phyloP scores from a whole-genome alignment of 768 basidiomycete species.

The Galerina sulciceps region DNA sequence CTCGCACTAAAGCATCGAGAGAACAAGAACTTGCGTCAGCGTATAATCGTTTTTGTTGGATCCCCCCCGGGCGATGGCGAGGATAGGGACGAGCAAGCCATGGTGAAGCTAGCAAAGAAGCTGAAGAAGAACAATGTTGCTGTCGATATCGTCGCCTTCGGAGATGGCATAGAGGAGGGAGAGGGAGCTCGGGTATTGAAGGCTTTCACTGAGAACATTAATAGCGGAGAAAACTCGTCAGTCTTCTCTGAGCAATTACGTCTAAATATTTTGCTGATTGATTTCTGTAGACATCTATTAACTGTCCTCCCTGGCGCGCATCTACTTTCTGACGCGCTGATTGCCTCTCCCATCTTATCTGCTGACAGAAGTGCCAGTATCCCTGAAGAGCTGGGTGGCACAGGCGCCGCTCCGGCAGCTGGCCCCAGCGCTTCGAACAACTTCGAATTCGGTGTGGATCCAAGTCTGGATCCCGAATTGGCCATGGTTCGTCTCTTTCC shows the following conservation, averaged over 20 bases:
- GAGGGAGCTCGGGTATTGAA: constrained; percentile 66
- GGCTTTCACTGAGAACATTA: constrained; percentile 83
- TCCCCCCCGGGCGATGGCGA: constrained; percentile 75
- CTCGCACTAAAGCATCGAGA: constrained; percentile 96
- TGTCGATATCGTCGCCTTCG: constrained; percentile 88
- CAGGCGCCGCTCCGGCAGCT: constrained; percentile 47
- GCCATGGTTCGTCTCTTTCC: constrained; percentile 73
- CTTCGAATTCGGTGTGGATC: constrained; percentile 93
- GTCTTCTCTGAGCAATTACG: constrained; percentile 29
- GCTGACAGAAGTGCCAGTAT: constrained; percentile 74
- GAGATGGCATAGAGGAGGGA: constrained; percentile 81
- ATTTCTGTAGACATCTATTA: constrained; percentile 71
- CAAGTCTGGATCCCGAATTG: constrained; percentile 93
- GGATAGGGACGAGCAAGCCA: constrained; percentile 74
- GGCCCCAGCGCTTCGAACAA: constrained; percentile 47
- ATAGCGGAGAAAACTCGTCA: constrained; percentile 86
- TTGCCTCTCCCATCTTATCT: constrained; percentile 81
- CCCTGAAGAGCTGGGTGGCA: constrained; percentile 61
- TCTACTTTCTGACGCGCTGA: constrained; percentile 82
- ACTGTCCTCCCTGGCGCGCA: constrained; percentile 76
- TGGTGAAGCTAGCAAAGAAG: constrained; percentile 93
- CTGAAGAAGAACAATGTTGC: constrained; percentile 99
- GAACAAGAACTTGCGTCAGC: constrained; percentile 97
- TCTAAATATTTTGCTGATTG: background rate
- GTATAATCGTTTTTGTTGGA: constrained; percentile 92